These are phyloP conservation scores for Hypsizygus ulmarius DNA, from an alignment of 1,284 basidiomycete species.

Conservation along the genomic window DNA sequence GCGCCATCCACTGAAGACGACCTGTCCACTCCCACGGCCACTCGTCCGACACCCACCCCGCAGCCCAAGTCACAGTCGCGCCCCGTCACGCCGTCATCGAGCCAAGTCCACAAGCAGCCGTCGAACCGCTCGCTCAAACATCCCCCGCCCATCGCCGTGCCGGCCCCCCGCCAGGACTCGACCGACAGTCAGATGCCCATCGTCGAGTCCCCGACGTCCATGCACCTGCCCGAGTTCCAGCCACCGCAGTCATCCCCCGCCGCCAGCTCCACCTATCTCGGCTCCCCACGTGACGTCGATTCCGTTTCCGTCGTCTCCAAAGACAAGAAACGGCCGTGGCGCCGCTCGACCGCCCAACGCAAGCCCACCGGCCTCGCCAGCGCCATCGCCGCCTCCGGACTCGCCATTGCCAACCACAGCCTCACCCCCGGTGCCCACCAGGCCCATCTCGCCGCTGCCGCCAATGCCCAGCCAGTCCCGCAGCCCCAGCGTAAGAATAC, in stretches of 20 bases:
- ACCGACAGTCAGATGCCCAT: conserved; percentile 29
- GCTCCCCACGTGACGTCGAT: conserved; percentile 30
- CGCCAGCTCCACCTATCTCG: conserved; percentile 14
- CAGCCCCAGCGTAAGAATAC: conserved; percentile 14
- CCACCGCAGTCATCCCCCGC: conserved; percentile 14
- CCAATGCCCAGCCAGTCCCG: conserved; percentile 15
- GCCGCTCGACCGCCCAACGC: conserved; percentile 37
- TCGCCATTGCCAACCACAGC: conserved; percentile 61
- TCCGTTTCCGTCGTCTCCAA: conserved; percentile 32
- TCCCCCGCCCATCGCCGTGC: conserved; percentile 19
- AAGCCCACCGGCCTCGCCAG: conserved; percentile 59
- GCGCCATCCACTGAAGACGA: conserved; percentile 24
- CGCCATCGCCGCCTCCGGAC: conserved; percentile 64
- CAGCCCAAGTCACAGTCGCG: conserved; percentile 11
- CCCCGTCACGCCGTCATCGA: conserved; percentile 22
- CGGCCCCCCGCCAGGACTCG: conserved; percentile 9
- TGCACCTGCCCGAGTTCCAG: conserved; percentile 21
- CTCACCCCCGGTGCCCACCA: conserved; percentile 43
- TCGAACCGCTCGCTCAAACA: conserved; percentile 33
- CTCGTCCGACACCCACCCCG: conserved; percentile 15
- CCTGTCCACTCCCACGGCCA: conserved; percentile 27
- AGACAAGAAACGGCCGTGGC: conserved; percentile 40
- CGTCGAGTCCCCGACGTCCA: conserved; percentile 50
- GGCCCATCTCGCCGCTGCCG: conserved; percentile 35
- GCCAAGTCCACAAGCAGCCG: conserved; percentile 29